Conservation (phyloP, 1,284 basidiomycete species). For the Tilletia horrida region DNA sequence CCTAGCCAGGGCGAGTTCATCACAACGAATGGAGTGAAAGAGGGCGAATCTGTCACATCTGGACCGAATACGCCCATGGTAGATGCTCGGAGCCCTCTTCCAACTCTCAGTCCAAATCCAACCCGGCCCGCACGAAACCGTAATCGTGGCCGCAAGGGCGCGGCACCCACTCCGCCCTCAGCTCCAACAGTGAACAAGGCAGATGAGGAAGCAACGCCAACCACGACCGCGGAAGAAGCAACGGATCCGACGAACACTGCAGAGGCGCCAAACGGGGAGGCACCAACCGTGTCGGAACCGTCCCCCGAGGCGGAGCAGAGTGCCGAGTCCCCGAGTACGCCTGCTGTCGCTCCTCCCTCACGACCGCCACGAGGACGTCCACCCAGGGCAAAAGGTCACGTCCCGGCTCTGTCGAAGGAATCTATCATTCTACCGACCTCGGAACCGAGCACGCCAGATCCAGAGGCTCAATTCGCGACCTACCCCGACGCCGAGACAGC, state of each 20-base stretch:
- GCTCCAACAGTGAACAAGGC: neutral
- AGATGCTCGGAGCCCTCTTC: too few relatives aligned
- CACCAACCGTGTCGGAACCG: too few relatives aligned
- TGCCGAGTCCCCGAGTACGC: neutral
- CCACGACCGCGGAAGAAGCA: neutral
- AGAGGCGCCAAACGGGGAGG: too few relatives aligned
- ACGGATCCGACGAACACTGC: too few relatives aligned
- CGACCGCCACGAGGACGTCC: constrained; percentile 6
- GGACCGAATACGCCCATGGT: too few relatives aligned
- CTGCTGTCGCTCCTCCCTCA: neutral
- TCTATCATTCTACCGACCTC: neutral
- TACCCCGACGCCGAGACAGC: too few relatives aligned
- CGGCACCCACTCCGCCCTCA: constrained; percentile 3
- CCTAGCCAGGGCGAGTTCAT: too few relatives aligned
- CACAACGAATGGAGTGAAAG: too few relatives aligned
- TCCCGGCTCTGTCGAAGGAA: neutral
- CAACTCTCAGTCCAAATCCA: neutral
- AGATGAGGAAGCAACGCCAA: neutral
- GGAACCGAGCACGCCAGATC: neutral
- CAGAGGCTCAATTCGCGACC: neutral
- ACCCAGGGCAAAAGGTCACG: constrained; percentile 5
- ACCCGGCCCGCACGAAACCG: neutral
- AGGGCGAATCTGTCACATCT: too few relatives aligned
- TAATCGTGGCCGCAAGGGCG: neutral
- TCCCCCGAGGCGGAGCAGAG: too few relatives aligned